phyloP scores from a whole-genome alignment of 768 basidiomycete species.

The Xanthoconium stramineum region DNA sequence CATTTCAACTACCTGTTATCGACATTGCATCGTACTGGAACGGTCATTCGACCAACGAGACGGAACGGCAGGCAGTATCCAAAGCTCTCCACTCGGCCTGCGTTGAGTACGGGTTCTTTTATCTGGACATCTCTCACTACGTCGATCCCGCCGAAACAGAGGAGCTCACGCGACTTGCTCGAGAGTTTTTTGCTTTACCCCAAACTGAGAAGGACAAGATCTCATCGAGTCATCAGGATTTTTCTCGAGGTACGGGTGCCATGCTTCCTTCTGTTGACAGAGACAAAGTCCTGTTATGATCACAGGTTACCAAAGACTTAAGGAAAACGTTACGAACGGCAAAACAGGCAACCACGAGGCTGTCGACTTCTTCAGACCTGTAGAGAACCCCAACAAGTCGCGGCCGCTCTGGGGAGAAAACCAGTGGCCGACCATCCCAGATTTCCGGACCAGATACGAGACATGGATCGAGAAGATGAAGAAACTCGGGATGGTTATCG shows the following conservation, averaged over 20 bases:
- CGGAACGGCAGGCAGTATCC: conserved; percentile 43
- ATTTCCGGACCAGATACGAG: conserved; percentile 64
- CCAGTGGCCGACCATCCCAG: conserved; percentile 68
- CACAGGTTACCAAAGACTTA: conserved; percentile 74
- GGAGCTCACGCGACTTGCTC: conserved; percentile 60
- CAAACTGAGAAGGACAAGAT: conserved; percentile 78
- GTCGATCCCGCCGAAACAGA: conserved; percentile 57
- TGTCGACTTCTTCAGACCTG: conserved; percentile 77
- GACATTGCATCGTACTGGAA: conserved; percentile 63
- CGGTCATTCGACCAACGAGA: conserved; percentile 26
- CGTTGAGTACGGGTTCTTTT: conserved; percentile 84
- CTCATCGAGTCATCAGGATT: conserved; percentile 63
- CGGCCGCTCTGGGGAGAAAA: conserved; percentile 81
- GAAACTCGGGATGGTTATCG: conserved; percentile 69
- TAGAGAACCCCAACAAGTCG: conserved; percentile 64
- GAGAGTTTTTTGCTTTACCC: conserved; percentile 69
- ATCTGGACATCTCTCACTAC: conserved; percentile 66
- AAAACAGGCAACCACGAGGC: conserved; percentile 85
- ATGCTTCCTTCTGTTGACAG: not conserved
- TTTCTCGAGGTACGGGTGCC: conserved; percentile 61
- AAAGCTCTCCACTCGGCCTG: conserved; percentile 71
- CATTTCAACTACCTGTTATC: conserved; percentile 60
- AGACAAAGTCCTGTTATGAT: not conserved
- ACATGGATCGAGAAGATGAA: conserved; percentile 87
- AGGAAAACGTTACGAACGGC: conserved; percentile 84